Conservation (phyloP, 768 basidiomycete genomes). For the Mrakia blollopis region DNA sequence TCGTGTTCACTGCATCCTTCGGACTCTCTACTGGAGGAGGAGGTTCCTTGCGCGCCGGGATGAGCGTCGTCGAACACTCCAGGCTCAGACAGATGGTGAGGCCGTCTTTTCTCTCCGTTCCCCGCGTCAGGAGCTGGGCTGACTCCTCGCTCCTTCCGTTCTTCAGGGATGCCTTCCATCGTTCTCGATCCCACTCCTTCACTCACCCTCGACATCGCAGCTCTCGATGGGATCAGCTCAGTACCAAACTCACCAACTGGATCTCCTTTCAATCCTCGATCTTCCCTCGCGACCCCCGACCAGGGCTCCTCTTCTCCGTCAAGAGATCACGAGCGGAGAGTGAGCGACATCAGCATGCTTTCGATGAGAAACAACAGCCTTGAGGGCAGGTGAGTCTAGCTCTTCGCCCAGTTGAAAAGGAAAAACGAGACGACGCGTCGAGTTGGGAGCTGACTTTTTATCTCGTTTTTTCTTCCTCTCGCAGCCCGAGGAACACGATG, state of each 20-base stretch:
- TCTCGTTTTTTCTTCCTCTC: not conserved
- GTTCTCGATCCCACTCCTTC: conserved; percentile 9
- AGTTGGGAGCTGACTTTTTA: not conserved
- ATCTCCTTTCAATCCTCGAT: not conserved
- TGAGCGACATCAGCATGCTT: conserved; percentile 11
- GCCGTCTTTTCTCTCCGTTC: not conserved
- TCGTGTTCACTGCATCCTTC: conserved; percentile 71
- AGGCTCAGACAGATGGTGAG: not conserved
- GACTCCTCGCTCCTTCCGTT: not conserved
- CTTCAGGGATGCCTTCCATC: conserved; percentile 12
- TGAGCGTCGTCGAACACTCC: not conserved
- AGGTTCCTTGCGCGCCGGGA: conserved; percentile 58
- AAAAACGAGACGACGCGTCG: not conserved
- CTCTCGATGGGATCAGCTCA: not conserved
- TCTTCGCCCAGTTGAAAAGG: not conserved
- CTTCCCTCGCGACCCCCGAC: not conserved
- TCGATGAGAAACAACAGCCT: not conserved
- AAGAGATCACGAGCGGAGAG: not conserved
- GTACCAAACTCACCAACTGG: not conserved
- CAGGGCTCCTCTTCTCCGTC: not conserved
- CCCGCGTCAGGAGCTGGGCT: no score
- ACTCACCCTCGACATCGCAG: not conserved
- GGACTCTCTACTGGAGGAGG: conserved; percentile 66
- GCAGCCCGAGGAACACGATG: not conserved
- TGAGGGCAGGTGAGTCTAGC: not conserved